phyloP scores from a whole-genome alignment of 106 monocot genomes.

The Chionographis japonica region DNA sequence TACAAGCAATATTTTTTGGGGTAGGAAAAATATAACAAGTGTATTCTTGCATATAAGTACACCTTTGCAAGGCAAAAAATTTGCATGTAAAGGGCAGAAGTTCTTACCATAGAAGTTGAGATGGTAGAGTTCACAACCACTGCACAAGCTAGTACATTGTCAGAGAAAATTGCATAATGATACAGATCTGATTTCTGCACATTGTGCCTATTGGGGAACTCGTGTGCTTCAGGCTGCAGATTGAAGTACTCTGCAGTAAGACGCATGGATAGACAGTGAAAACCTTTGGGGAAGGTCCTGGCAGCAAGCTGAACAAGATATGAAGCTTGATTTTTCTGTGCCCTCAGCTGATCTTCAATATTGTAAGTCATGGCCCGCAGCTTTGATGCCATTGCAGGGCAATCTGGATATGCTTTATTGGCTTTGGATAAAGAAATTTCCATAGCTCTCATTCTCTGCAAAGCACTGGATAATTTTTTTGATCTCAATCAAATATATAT shows the following conservation, averaged over 20 bases:
- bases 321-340: constrained; percentile 61
- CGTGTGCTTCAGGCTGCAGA: constrained; percentile 33
- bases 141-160: constrained; percentile 85
- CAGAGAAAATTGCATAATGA: constrained; percentile 86
- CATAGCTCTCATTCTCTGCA: constrained; percentile 89
- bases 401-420: constrained; percentile 69
- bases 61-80: neutral
- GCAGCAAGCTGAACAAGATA: constrained; percentile 64
- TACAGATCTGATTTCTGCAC: constrained; percentile 42
- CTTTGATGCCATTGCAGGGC: constrained; percentile 72
- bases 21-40: neutral
- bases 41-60: neutral
- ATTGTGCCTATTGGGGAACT: constrained; percentile 30
- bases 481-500: constrained; percentile 13
- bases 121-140: constrained; percentile 84
- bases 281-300: constrained; percentile 84
- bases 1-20: no score
- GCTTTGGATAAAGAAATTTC: constrained; percentile 64
- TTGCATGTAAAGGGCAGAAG: no score
- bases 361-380: constrained; percentile 67
- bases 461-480: constrained; percentile 46
- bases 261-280: constrained; percentile 85
- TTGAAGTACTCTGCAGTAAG: constrained; percentile 75
- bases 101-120: constrained; percentile 49
- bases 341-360: constrained; percentile 74